Conservation (phyloP, 2,329 filamentous ascomycete species). For the Fusarium falciforme region DNA sequence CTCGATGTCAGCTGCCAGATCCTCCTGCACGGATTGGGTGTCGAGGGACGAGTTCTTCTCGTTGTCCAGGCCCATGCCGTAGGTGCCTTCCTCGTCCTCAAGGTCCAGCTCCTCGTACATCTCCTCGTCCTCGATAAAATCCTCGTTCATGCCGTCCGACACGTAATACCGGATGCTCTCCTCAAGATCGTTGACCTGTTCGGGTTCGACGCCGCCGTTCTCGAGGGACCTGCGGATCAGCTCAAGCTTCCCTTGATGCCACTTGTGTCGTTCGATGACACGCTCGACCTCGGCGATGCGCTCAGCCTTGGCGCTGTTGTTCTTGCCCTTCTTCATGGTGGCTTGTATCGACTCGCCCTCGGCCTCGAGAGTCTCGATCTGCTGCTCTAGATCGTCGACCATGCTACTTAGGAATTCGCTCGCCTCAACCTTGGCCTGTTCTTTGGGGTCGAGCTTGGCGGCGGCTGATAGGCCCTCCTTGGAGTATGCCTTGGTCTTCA, state of each 20-base stretch:
- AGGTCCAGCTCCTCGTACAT: slow-evolving; percentile 96
- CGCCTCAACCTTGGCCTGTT: slow-evolving; percentile 91
- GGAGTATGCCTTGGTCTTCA: slow-evolving; percentile 99
- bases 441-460: slow-evolving; percentile 95
- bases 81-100: slow-evolving; percentile 90
- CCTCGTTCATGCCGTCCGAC: slow-evolving; percentile 85
- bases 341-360: slow-evolving; percentile 88
- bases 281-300: slow-evolving; percentile 87
- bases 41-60: slow-evolving; percentile 97
- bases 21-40: slow-evolving; percentile 90
- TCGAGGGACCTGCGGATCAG: slow-evolving; percentile 89
- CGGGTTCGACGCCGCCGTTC: slow-evolving; percentile 89
- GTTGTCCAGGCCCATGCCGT: slow-evolving; percentile 81
- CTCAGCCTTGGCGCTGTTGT: slow-evolving; percentile 83
- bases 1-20: slow-evolving; percentile 71
- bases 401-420: slow-evolving; percentile 86
- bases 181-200: slow-evolving; percentile 88
- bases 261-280: slow-evolving; percentile 92
- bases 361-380: slow-evolving; percentile 92
- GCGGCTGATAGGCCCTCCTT: slow-evolving; percentile 96
- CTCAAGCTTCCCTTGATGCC: slow-evolving; percentile 94
- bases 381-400: slow-evolving; percentile 92
- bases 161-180: slow-evolving; percentile 97
- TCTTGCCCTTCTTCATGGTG: slow-evolving; percentile 95
- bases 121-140: slow-evolving; percentile 93